Evolutionary conservation across 1,284 basidiomycete genomes (phyloP).

Genomic region (Ceraceosorus guamensis): DNA sequence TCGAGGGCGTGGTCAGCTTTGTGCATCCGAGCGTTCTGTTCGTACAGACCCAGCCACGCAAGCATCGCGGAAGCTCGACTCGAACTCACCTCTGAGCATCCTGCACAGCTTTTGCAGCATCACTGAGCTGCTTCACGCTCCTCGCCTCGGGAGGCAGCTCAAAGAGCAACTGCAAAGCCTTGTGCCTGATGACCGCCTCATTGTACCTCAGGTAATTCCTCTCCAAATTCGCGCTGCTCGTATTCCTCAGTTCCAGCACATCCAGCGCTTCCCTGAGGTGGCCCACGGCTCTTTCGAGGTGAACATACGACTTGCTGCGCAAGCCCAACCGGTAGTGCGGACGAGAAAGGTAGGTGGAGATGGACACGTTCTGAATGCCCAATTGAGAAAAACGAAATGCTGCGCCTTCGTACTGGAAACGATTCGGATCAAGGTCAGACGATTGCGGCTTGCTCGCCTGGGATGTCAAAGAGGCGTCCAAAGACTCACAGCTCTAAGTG

Average conservation of each 20-base stretch:
- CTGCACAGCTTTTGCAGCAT: slow-evolving; percentile 32
- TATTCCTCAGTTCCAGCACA: slow-evolving; percentile 8
- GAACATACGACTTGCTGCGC: slow-evolving; percentile 25
- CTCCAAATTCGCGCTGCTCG: slow-evolving; percentile 7
- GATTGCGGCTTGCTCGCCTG: too few relatives aligned
- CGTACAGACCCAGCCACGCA: too few relatives aligned
- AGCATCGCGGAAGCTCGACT: too few relatives aligned
- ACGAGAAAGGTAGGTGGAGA: slow-evolving; percentile 40
- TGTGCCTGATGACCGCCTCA: slow-evolving; percentile 41
- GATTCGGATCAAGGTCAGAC: neutral
- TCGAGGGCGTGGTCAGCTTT: too few relatives aligned
- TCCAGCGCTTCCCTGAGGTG: slow-evolving; percentile 27
- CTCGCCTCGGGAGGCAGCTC: slow-evolving; percentile 32
- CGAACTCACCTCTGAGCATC: slow-evolving; percentile 29
- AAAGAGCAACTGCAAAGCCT: slow-evolving; percentile 43
- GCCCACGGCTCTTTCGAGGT: slow-evolving; percentile 23
- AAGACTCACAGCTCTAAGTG: slow-evolving; percentile 31
- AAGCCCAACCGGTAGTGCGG: slow-evolving; percentile 42
- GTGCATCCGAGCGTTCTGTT: too few relatives aligned
- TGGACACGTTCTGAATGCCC: slow-evolving; percentile 18
- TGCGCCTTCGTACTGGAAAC: neutral
- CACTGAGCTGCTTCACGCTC: slow-evolving; percentile 19
- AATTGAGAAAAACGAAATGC: neutral
- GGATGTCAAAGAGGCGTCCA: neutral
- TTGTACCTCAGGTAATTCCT: slow-evolving; percentile 42